Base-by-base conservation (phyloP, 805 yeast species). In the Debaryomyces maramus region DNA sequence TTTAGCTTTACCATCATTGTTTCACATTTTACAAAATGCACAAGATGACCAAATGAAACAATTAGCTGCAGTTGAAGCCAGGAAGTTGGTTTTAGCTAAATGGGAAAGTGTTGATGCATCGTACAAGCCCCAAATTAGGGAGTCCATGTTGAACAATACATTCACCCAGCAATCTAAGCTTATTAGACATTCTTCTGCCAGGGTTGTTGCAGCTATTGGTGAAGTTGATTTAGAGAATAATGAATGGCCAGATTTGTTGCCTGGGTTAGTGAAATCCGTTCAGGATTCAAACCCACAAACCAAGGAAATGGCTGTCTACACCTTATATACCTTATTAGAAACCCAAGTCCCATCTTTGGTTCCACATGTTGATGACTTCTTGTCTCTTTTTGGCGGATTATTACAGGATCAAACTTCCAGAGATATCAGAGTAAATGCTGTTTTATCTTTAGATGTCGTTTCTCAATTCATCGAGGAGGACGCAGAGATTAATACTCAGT, bases 11-110 rank as follows among this genome's bases (percentile, higher is more conserved):
- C 93, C 96, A 14, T 83, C 96, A 8, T 72, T 91, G 60, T 71
- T 91, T 52, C 93, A 87, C 55, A 78, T 93, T 45, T 73, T 88
- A 56, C 89, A 86, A 63, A 75, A 72, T 50, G 81, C 83, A 51
- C 66, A 74, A 29, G 82, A 82, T 53, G 83, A 78, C 48, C 86
- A 85, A 54, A 61, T 90, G 52, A 85, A 87, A 56, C 96, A 89
- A 65, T 74, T 93, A 46, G 95, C 97, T n/a, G 95, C 97, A 46
- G 96, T 93, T 47, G 99, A 93, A 70, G 88, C 90, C 29, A 81
- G 96, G 67, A 93, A 93, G 64, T 77, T 85, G 57, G 80, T 90
- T 28, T 58, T 73, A 38, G 71, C 75, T 48, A 81, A 80, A 56
- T 93, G 98, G 98, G 72, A 65, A 28, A 48, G 53, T 5, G 64